Evolutionary conservation across 345 rosid genomes (phyloP), one percentile per base, ranked within the genome.

Genomic region (Mangifera indica): DNA sequence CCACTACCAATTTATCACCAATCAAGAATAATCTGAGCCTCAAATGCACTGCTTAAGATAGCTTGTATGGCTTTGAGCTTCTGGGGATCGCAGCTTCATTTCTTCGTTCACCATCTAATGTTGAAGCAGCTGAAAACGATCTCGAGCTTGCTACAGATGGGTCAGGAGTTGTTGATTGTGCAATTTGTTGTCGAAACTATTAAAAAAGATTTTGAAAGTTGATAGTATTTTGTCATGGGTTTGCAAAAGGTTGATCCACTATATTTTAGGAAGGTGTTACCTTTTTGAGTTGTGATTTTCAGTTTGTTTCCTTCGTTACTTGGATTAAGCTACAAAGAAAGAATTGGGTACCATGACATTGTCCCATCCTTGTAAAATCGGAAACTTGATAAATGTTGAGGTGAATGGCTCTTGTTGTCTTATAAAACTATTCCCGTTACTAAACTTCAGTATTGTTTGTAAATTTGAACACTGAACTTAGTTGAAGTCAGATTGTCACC

Each of bases 51-150:
- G 22, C 95, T 94, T 62, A 94, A 89, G 77, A 71, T 84, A 53
- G 97, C 97, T 22, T 94, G 98, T 94, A 94, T 56, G 87, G 97
- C 61, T 94, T 97, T 44, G 98, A 94, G 88, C 86, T 89, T 21
- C 85, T 94, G 17, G 97, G 98, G 66, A 89, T 94, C 60, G 97
- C 93, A 37, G 97, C 97, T 63, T 94, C 98, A 0, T 74, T 79
- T 74, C 56, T 92, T 79, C 89, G 95, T 53, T 53, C 85, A 2
- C 83, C 89, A 4, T 74, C 86, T 10, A 63, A 5, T 21, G 21
- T 52, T 40, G 81, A 74, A 58, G 66, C 72, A 29, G 63, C 74
- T 13, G 80, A 63, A 63, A 64, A 37, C 48, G 66, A 74, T n/a
- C 14, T 68, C 75, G 57, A 72, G 32, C 81, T 83, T 18, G 69